Evolutionary conservation across 805 yeast species (phyloP), one percentile per base, ranked within the genome.

Genomic region (Blastobotrys americana): DNA sequence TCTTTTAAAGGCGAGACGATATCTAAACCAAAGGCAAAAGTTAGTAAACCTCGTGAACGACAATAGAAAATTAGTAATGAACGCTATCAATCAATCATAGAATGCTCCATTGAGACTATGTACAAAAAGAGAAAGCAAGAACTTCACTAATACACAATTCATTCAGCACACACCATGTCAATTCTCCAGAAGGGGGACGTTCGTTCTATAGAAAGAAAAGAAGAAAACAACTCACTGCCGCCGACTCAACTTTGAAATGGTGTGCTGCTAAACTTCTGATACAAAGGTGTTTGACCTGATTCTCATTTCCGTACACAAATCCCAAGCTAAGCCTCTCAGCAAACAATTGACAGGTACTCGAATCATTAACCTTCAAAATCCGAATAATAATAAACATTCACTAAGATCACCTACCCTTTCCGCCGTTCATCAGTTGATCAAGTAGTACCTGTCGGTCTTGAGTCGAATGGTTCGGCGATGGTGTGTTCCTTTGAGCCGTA

Each of bases 401-500:
- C n/a, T 15, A 17, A 8, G 39, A 8, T 27, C 16, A 23, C 25
- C 49, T 42, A 50, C 50, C 48, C 42, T 38, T 41, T 41, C 82
- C 84, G 22, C 94, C 94, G 55, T 82, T 81, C 80, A 88, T 81
- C 59, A 88, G 70, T 63, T 87, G 96, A 46, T 79, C 85, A 55
- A 88, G 72, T 57, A 88, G 72, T 59, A 87, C 95, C 34, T 87
- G 80, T 48, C 89, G 82, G 40, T 84, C 78, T 44, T 55, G 56
- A 25, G 31, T 25, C 8, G 31, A 25, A 25, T 8, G 10, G 43
- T 47, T 48, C 49, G 54, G 44, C 38, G 34, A 42, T 31, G 45
- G 41, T 15, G 43, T 41, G 41, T 42, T 42, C 34, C 35, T 49
- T 40, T 36, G 39, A 13, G 17, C 23, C 28, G 57, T 50, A 54